Evolutionary conservation across 208 protist genomes (phyloP), one percentile per base, ranked within the genome.

Genomic region (Borovskyia barvae): DNA sequence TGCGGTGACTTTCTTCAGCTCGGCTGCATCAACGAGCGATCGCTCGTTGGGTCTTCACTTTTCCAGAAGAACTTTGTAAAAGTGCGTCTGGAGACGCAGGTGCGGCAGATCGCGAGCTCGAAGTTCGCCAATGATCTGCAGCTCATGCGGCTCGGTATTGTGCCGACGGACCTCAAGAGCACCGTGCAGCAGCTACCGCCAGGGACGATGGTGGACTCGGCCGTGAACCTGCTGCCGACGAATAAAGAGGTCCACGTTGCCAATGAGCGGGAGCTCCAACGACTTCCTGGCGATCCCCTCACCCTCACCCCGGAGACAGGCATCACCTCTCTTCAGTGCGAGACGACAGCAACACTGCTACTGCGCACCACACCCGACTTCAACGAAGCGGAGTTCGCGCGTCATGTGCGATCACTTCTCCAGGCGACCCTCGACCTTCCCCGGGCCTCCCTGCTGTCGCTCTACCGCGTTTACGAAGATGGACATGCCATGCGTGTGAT

Each of bases 1-100:
- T 96, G 89, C 58, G 93, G 93, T 17, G 93, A 97, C 58, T 97
- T 97, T 62, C 77, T 96, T 4, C 90, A 97, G 73, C 82, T 97
- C 25, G 88, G 85, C 42, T 85, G 83, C 52, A 90, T 95, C 69
- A 86, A 93, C 63, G 86, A 96, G 39, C 51, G 67, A 11, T 86
- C 81, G 14, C 63, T 95, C 30, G 86, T 95, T n/a, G 54, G 60
- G 46, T 93, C 82, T 0, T 29, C 17, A 1, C 28, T 90, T 6
- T 95, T 95, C 67, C 69, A 75, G 29, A 70, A 81, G 22, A 78
- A 69, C 59, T 92, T 95, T 57, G 83, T 95, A 30, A 78, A 84
- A 63, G 41, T 95, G 22, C 82, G 85, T 17, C 80, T 95, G 19
- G 67, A 73, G 52, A 87, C 72, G 40, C 75, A 85, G 55, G 87